phyloP scores from a whole-genome alignment of 805 yeast species.

The Ogataea philodendri region DNA sequence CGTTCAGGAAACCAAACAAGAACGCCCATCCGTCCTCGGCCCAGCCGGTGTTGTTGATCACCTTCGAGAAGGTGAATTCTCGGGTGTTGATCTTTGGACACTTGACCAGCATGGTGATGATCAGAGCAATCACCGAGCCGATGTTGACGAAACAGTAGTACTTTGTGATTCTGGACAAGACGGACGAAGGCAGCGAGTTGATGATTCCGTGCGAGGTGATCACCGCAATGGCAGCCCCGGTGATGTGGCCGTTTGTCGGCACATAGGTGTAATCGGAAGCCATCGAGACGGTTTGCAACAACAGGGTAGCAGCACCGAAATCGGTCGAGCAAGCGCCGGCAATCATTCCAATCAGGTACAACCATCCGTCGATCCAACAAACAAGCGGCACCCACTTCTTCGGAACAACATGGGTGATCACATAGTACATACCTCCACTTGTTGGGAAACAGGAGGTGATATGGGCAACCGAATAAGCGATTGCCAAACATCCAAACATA shows the following conservation, averaged over 20 bases:
- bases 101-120: conserved; percentile 52
- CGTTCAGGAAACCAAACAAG: conserved; percentile 55
- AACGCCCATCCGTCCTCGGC: conserved; percentile 53
- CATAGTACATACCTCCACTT: conserved; percentile 51
- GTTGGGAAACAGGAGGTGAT: conserved; percentile 53
- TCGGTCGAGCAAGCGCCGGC: conserved; percentile 52
- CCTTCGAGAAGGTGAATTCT: conserved; percentile 45
- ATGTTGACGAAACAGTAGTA: conserved; percentile 50
- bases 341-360: conserved; percentile 48
- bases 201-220: conserved; percentile 47
- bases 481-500: conserved; percentile 50
- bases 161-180: conserved; percentile 49
- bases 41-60: conserved; percentile 52
- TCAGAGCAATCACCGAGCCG: conserved; percentile 47
- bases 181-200: conserved; percentile 52
- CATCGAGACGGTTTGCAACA: conserved; percentile 46
- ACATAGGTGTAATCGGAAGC: conserved; percentile 36
- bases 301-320: conserved; percentile 50
- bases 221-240: conserved; percentile 52
- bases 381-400: conserved; percentile 47
- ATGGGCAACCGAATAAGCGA: conserved; percentile 51
- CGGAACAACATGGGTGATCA: conserved; percentile 48
- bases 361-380: conserved; percentile 55
- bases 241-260: conserved; percentile 43
- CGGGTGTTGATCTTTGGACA: conserved; percentile 48